Conservation (phyloP, 2,329 filamentous ascomycete genomes). For the Trichoderma sp. region DNA sequence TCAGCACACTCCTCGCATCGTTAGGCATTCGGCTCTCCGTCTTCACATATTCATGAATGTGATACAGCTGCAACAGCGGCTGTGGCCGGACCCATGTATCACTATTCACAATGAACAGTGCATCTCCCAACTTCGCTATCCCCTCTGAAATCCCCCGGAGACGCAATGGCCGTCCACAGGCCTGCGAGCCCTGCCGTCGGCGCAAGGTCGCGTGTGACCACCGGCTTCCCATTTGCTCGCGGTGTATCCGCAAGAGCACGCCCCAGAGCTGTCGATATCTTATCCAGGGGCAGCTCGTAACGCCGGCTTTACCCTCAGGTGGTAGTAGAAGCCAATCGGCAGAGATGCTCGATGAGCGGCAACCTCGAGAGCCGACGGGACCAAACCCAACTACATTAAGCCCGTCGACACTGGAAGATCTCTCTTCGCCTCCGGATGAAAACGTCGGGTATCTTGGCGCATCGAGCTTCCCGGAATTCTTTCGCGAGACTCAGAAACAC, state of each 20-base stretch:
- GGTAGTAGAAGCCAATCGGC: not conserved
- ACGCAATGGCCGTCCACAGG: slow-evolving; percentile 14
- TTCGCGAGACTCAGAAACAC: slow-evolving; percentile 5
- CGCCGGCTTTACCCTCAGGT: not conserved
- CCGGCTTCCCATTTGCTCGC: slow-evolving; percentile 16
- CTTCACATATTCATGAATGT: not conserved
- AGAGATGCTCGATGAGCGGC: not conserved
- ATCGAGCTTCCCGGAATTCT: slow-evolving; percentile 16
- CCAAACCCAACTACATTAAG: not conserved
- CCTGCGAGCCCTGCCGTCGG: slow-evolving; percentile 16
- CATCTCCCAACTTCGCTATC: not conserved
- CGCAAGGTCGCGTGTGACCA: slow-evolving; percentile 19
- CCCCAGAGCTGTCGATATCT: slow-evolving; percentile 13
- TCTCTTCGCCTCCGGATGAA: not conserved
- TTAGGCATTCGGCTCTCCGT: not conserved
- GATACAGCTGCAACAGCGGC: not conserved
- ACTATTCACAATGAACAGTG: not conserved
- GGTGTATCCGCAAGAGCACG: slow-evolving; percentile 3
- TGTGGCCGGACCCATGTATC: not conserved
- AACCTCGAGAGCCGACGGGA: not conserved
- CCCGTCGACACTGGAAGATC: not conserved
- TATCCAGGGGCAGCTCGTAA: slow-evolving; percentile 10
- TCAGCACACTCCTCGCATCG: not conserved
- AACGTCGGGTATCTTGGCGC: slow-evolving; percentile 13
- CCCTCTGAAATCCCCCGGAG: slow-evolving; percentile 5